Evolutionary conservation across 2,329 filamentous ascomycete species (phyloP).

Genomic region (Lasiodiplodia sp.): DNA sequence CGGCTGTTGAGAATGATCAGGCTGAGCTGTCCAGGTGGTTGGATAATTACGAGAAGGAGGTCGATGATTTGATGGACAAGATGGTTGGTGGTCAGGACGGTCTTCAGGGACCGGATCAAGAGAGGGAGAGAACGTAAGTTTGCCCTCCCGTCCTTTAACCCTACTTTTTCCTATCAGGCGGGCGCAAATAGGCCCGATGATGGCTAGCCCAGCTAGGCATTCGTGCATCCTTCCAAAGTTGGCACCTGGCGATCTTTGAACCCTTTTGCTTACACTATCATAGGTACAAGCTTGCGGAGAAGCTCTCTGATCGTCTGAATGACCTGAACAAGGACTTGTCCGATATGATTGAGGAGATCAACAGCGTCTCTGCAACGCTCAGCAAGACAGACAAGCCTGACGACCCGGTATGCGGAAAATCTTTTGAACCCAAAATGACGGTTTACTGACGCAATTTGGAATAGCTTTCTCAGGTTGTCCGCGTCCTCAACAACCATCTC

Average conservation of each 20-base stretch:
- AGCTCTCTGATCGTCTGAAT: conserved; percentile 85
- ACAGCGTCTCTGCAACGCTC: conserved; percentile 85
- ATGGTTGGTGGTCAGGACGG: conserved; percentile 71
- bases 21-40: conserved; percentile 88
- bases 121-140: conserved; percentile 85
- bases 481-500: conserved; percentile 91
- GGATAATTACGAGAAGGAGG: conserved; percentile 88
- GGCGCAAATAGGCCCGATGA: neutral
- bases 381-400: conserved; percentile 84
- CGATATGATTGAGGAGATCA: conserved; percentile 99
- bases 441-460: conserved; percentile 4
- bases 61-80: conserved; percentile 81
- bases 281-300: conserved; percentile 89
- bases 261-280: conserved; percentile 37
- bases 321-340: conserved; percentile 92
- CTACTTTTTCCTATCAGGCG: neutral
- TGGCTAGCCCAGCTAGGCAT: neutral
- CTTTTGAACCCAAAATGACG: too few species aligned
- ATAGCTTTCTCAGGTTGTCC: conserved; percentile 91
- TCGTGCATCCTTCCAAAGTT: neutral
- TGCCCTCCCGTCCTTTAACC: neutral
- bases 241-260: neutral
- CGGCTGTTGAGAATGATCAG: conserved; percentile 89
- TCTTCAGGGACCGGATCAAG: conserved; percentile 87
- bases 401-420: conserved; percentile 38